Percentiles rank a stretch among this genome's conserved stretches.
Conservation (phyloP, 139 green algal species). For the Chlamydomonas sp. region DNA sequence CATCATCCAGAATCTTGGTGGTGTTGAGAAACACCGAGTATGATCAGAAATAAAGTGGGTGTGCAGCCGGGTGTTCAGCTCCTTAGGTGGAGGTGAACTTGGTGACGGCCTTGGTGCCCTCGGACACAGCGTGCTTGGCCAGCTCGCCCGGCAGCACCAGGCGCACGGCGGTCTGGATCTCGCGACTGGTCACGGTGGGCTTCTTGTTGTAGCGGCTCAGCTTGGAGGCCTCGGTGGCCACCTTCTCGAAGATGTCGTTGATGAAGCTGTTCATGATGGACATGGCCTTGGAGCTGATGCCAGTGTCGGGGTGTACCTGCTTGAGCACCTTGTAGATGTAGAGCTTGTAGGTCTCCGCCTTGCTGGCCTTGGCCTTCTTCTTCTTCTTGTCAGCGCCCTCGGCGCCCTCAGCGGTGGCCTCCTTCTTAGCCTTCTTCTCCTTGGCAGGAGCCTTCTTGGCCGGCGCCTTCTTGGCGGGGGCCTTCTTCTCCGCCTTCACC, state of each 20-base stretch:
- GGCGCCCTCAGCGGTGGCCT: too few species aligned
- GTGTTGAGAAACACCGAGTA: too few species aligned
- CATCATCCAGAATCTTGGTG: too few species aligned
- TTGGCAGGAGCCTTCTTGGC: too few species aligned
- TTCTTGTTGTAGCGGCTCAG: conserved; percentile 89
- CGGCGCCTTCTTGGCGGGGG: too few species aligned
- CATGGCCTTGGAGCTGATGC: conserved; percentile 97
- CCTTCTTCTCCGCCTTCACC: too few species aligned
- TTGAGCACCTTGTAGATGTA: conserved; percentile 99
- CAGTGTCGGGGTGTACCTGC: conserved; percentile 95
- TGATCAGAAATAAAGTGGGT: too few species aligned
- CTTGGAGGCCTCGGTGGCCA: conserved; percentile 80
- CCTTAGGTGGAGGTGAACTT: conserved; percentile 79
- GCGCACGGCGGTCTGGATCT: conserved; percentile 93
- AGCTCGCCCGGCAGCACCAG: conserved; percentile 90
- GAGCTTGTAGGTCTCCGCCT: conserved; percentile 98
- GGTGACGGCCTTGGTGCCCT: conserved; percentile 93
- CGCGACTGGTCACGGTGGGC: conserved; percentile 88
- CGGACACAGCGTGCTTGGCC: conserved; percentile 88
- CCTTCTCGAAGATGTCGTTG: conserved; percentile 94
- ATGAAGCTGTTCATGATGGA: conserved; percentile 99
- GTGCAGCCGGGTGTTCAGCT: too few species aligned
- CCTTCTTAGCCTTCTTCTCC: too few species aligned
- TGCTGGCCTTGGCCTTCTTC: too few species aligned
- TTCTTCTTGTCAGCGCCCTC: too few species aligned